Evolutionary conservation across 768 basidiomycete genomes (phyloP).

Genomic region (Naganishia kalamii): DNA sequence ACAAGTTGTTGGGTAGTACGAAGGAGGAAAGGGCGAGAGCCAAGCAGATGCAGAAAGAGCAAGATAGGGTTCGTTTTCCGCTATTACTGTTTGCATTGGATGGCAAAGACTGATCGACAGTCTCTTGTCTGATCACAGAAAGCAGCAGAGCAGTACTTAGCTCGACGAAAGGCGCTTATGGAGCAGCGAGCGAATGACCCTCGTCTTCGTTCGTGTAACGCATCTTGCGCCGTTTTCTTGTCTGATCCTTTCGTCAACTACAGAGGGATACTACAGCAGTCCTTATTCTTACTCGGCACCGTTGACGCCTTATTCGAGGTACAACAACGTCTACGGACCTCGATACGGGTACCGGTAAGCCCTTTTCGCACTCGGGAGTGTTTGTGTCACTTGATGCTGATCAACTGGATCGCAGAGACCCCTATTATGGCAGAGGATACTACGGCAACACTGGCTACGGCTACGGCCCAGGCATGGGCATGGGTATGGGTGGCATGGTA

Average conservation of each 20-base stretch:
- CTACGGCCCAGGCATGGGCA: constrained; percentile 11
- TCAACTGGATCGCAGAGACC: background rate
- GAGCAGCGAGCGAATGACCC: constrained; percentile 20
- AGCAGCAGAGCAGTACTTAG: constrained; percentile 14
- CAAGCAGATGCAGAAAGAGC: constrained; percentile 14
- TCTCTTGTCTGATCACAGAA: constrained; percentile 9
- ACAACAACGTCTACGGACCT: constrained; percentile 15
- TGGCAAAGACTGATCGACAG: background rate
- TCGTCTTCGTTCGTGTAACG: constrained; percentile 5
- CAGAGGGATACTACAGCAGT: background rate
- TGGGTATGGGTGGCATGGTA: background rate
- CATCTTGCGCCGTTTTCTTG: background rate
- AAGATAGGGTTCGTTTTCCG: constrained; percentile 13
- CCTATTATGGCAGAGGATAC: too few species aligned
- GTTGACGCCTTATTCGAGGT: constrained; percentile 17
- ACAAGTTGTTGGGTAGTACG: constrained; percentile 23
- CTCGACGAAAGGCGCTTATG: constrained; percentile 19
- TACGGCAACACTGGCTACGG: too few species aligned
- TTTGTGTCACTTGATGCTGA: background rate
- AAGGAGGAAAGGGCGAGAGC: constrained; percentile 24
- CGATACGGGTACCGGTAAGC: constrained; percentile 17
- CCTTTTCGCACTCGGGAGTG: background rate
- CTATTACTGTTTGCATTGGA: background rate
- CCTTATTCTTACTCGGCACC: constrained; percentile 22
- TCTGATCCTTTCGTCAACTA: too few species aligned